Conservation (phyloP, 2,329 filamentous ascomycete genomes). For the Fragosphaeria purpurea region DNA sequence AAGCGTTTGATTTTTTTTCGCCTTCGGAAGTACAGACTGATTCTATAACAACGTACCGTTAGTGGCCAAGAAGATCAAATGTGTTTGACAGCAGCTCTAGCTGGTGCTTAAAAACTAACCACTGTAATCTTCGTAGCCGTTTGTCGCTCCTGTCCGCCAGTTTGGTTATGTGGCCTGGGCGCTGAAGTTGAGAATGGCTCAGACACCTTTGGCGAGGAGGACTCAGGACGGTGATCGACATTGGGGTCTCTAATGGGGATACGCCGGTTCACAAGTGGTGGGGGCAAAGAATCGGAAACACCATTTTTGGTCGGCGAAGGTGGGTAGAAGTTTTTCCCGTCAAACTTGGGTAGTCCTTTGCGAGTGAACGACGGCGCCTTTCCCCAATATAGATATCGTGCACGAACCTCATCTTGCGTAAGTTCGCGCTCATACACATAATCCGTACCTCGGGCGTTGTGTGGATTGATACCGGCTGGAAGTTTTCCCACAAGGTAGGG, state of each 20-base stretch:
- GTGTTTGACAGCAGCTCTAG: too few relatives aligned
- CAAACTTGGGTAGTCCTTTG: conserved; percentile 50
- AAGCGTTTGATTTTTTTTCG: too few relatives aligned
- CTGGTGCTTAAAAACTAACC: conserved; percentile 3
- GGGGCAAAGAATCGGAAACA: not conserved
- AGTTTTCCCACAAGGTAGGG: conserved; percentile 49
- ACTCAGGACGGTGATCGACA: not conserved
- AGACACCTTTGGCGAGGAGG: not conserved
- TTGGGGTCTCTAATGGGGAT: conserved; percentile 4
- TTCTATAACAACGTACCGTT: too few relatives aligned
- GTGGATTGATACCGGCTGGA: conserved; percentile 32
- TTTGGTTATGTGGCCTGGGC: too few relatives aligned
- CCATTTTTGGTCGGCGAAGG: conserved; percentile 32
- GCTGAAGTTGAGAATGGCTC: too few relatives aligned
- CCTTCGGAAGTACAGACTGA: too few relatives aligned
- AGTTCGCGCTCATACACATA: conserved; percentile 47
- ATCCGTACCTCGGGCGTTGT: conserved; percentile 33
- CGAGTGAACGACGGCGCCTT: conserved; percentile 40
- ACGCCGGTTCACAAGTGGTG: not conserved
- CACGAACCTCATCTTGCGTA: conserved; percentile 47
- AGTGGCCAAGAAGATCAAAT: too few relatives aligned
- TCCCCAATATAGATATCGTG: conserved; percentile 52
- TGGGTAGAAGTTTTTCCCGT: conserved; percentile 55
- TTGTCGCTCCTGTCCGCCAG: not conserved
- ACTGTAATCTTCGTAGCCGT: conserved; percentile 13